Evolutionary conservation across 495 filamentous ascomycete species (phyloP).

Genomic region (Aspergillus diversus): DNA sequence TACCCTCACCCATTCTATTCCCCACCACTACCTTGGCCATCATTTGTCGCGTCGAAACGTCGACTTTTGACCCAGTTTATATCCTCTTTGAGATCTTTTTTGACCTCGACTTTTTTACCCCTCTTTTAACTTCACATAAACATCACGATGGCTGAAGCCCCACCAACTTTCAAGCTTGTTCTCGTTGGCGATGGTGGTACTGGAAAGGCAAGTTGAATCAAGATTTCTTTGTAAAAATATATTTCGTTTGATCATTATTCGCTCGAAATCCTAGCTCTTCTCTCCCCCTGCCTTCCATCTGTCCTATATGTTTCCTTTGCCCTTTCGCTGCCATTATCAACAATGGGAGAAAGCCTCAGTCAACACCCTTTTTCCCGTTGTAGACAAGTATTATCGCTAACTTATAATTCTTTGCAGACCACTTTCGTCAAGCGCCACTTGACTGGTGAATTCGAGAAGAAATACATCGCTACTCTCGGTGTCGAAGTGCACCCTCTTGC

Average conservation of each 20-base stretch:
- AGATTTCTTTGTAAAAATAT: neutral
- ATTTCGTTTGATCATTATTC: neutral
- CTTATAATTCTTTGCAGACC: conserved; percentile 63
- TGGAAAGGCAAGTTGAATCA: conserved; percentile 79
- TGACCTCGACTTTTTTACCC: conserved; percentile 10
- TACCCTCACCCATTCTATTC: conserved; percentile 30
- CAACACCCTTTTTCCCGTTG: conserved; percentile 26
- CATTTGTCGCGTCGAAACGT: conserved; percentile 27
- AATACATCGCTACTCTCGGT: conserved; percentile 99
- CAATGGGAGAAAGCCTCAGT: conserved; percentile 34
- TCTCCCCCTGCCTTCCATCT: conserved; percentile 10
- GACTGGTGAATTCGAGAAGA: conserved; percentile 99
- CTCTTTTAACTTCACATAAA: conserved; percentile 34
- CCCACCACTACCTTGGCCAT: conserved; percentile 26
- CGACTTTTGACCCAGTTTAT: conserved; percentile 18
- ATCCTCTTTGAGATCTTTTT: conserved; percentile 9
- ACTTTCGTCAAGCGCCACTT: conserved; percentile 99
- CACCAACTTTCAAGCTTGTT: conserved; percentile 97
- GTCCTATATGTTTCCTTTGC: conserved; percentile 15
- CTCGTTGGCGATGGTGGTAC: conserved; percentile 99
- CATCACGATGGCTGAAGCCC: conserved; percentile 61
- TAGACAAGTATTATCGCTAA: conserved; percentile 32
- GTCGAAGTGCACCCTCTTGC: conserved; percentile 97
- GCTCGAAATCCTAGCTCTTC: neutral
- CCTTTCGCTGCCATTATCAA: conserved; percentile 32